Evolutionary conservation across 768 basidiomycete species (phyloP), one percentile per base, ranked within the genome.

Genomic region (Chlorophyllum brunneum): DNA sequence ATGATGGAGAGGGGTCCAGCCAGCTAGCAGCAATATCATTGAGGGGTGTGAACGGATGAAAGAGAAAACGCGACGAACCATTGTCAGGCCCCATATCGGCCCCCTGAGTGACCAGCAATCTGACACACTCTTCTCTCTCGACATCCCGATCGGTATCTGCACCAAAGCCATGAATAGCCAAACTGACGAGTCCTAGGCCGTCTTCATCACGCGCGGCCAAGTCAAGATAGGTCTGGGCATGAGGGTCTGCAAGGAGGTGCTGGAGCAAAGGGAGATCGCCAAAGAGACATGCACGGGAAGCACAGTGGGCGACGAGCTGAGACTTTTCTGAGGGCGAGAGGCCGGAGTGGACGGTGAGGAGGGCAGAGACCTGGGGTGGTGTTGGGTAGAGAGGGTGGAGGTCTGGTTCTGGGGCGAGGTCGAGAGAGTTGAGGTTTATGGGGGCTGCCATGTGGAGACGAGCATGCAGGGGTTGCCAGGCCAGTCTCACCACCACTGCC

Each of bases 1-100:
- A 70, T 95, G 86, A 62, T 98, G 95, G 10, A 99, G 75, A 2
- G 95, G 85, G 8, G 92, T 93, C 97, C 97, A 98, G 29, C 95
- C 95, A 55, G 82, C 94, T 97, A 60, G 52, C 40, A 55, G 41
- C 29, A 56, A 54, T 26, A 48, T 10, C 10, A 18, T 49, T 16
- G 31, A 54, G 38, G 48, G 15, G 59, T 27, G 40, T n/a, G 15
- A 41, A 48, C 16, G 45, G 16, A 38, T 20, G 50, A n/a, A 38
- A 48, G 22, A 31, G 29, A 40, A 27, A 24, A 11, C 33, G 6
- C 36, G n/a, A 66, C 78, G 37, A 58, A 87, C 88, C 79, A 59
- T 85, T 74, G 66, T 92, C 90, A 37, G 79, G 70, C 41, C 69
- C 68, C 37, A 88, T 67, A 63, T 88, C 80, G 20, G 88, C 86